Evolutionary conservation across 2,329 filamentous ascomycete species (phyloP).

Genomic region (Microdochium trichocladiopsis): DNA sequence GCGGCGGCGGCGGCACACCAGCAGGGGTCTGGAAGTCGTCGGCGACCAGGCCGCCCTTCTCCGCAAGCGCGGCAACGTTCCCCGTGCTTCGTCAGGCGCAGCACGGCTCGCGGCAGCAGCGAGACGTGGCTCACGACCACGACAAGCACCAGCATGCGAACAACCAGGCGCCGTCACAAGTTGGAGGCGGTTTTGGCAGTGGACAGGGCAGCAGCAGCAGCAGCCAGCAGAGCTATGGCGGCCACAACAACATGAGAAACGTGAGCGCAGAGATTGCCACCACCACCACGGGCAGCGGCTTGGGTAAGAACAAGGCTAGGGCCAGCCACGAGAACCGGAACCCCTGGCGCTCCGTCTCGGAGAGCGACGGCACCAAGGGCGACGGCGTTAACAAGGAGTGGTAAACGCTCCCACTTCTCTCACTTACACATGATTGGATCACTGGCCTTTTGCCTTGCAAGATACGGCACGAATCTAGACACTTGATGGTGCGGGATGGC

Average conservation of each 20-base stretch:
- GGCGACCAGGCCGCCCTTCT: background rate
- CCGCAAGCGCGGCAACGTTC: background rate
- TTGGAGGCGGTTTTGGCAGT: slow-evolving; percentile 74
- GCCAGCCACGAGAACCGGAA: background rate
- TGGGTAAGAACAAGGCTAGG: background rate
- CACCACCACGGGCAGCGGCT: background rate
- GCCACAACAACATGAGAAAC: background rate
- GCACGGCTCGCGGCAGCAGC: background rate
- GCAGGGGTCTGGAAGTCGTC: no score
- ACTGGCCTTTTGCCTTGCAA: no score
- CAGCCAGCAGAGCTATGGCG: slow-evolving; percentile 8
- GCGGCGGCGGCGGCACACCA: no score
- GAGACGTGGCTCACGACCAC: background rate
- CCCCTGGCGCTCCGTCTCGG: background rate
- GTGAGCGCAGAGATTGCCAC: background rate
- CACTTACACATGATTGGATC: background rate
- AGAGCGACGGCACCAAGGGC: background rate
- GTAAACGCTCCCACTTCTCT: background rate
- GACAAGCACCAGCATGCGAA: background rate
- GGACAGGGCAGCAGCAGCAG: slow-evolving; percentile 71
- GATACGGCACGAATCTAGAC: no score
- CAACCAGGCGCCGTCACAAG: background rate
- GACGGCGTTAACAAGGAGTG: background rate
- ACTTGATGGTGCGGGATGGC: no score
- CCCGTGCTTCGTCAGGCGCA: background rate